Conservation (phyloP, 208 protist species). For the Acanthamoeba royreba region DNA sequence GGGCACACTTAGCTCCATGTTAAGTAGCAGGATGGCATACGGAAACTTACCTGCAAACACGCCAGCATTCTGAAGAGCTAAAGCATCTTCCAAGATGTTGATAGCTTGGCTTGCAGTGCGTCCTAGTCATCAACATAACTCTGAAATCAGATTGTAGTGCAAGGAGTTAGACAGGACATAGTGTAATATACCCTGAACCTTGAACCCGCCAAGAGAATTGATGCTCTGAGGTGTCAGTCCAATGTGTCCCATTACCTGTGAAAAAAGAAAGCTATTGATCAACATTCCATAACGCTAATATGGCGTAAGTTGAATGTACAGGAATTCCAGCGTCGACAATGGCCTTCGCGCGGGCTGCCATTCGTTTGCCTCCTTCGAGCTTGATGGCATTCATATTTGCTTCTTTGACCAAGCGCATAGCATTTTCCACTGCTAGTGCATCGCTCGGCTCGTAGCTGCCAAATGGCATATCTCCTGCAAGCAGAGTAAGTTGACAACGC, state of each 20-base stretch:
- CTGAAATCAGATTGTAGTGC: too few relatives aligned
- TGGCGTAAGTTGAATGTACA: neutral
- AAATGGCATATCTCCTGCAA: slow-evolving; percentile 86
- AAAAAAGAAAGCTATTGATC: neutral
- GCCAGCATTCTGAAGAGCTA: slow-evolving; percentile 80
- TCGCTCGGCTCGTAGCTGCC: slow-evolving; percentile 74
- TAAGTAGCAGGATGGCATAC: neutral
- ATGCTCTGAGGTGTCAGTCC: slow-evolving; percentile 82
- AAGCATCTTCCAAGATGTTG: slow-evolving; percentile 78
- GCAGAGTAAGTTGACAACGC: too few relatives aligned
- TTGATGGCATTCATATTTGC: slow-evolving; percentile 78
- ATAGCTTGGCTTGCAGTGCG: neutral
- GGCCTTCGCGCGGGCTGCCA: slow-evolving; percentile 38
- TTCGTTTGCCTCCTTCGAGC: slow-evolving; percentile 78
- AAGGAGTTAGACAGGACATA: too few relatives aligned
- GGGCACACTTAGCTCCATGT: too few relatives aligned
- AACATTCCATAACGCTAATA: neutral
- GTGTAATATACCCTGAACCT: slow-evolving; percentile 54
- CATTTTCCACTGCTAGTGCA: slow-evolving; percentile 58
- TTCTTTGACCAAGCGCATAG: slow-evolving; percentile 53
- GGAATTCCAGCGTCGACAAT: slow-evolving; percentile 56
- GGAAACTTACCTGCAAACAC: neutral
- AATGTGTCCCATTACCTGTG: slow-evolving; percentile 81
- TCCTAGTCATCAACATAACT: neutral
- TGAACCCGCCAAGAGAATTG: slow-evolving; percentile 74